phyloP scores from a whole-genome alignment of 2,329 filamentous ascomycete species.

The Monosporascus sp. region DNA sequence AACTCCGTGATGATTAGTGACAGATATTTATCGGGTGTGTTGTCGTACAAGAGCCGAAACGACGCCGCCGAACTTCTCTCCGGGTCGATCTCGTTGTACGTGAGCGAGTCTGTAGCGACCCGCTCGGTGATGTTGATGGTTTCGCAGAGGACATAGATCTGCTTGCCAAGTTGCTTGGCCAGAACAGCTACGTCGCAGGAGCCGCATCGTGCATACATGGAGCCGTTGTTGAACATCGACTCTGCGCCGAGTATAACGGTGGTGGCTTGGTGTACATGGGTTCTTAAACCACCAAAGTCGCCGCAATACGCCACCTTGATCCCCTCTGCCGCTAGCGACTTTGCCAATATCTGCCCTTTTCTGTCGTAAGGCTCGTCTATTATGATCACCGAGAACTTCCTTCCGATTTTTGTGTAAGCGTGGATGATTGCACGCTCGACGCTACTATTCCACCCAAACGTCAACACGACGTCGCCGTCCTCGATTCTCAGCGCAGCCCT shows the following conservation, averaged over 20 bases:
- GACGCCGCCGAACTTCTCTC: conserved; percentile 56
- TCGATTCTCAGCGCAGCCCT: conserved; percentile 72
- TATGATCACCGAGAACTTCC: conserved; percentile 76
- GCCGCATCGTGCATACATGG: conserved; percentile 81
- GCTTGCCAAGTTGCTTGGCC: conserved; percentile 68
- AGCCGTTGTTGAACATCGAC: conserved; percentile 92
- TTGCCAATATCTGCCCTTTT: conserved; percentile 57
- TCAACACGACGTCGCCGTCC: conserved; percentile 77
- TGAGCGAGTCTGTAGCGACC: conserved; percentile 86
- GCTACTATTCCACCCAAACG: conserved; percentile 80
- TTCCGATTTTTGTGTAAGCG: conserved; percentile 62
- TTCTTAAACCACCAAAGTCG: conserved; percentile 67
- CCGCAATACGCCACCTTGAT: conserved; percentile 78
- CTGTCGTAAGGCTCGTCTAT: conserved; percentile 64
- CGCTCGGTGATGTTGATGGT: conserved; percentile 88
- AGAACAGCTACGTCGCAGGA: conserved; percentile 83
- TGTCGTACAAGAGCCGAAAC: conserved; percentile 78
- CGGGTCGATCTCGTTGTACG: conserved; percentile 85
- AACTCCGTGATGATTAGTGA: conserved; percentile 89
- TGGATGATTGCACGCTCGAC: conserved; percentile 77
- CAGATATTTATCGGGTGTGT: conserved; percentile 81
- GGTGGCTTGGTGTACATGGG: conserved; percentile 62
- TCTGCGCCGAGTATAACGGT: conserved; percentile 83
- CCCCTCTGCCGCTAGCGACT: conserved; percentile 61
- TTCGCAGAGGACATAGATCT: conserved; percentile 87